Base-by-base conservation (phyloP, 306 rosid species). In the Quercus berberidifolia region DNA sequence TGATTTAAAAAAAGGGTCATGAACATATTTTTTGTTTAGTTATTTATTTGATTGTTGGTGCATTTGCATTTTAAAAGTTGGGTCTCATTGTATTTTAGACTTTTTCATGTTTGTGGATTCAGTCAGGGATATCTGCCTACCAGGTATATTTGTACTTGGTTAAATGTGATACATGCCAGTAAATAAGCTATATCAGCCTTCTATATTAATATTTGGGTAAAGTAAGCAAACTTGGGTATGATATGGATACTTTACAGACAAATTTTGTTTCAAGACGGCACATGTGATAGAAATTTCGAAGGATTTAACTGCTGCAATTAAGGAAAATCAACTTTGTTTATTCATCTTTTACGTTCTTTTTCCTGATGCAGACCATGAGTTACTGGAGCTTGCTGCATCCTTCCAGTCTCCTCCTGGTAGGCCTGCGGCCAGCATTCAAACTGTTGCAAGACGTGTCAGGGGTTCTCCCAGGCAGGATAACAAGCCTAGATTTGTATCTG, bases 401-500 rank as follows among this genome's bases (percentile, higher is more conserved):
- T 91, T 89, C 86, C 94, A 86, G 71, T 88, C 93, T 87, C 68
- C 81, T 83, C 81, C 94, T 21, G 94, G 98, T 75, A 83, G 74
- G 76, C 85, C 87, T 74, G 90, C 83, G 26, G 87, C 89, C 64
- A 86, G 83, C 78, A 83, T 68, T 63, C 81, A 56, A 18, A 92
- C 92, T 73, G 85, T 85, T 81, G 88, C 93, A 55, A 88, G 83
- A 77, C 94, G 97, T 65, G 97, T 94, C 78, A 89, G 98, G 80
- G 85, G 87, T 80, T 80, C 85, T 82, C 81, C 77, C 33, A 82
- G 82, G 89, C 87, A 87, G 74, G 90, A 73, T 83, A 87, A 82
- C 76, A 87, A 81, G 80, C 94, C 97, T 75, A 78, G 65, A 76
- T 94, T 94, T 86, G 97, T 92, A 23, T 89, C 98, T 75, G 98